Percentiles rank a stretch among this genome's conserved stretches.
Evolutionary conservation across 352 stramenopile genomes (phyloP).

Genomic region (Pythium rhizo-oryzae): DNA sequence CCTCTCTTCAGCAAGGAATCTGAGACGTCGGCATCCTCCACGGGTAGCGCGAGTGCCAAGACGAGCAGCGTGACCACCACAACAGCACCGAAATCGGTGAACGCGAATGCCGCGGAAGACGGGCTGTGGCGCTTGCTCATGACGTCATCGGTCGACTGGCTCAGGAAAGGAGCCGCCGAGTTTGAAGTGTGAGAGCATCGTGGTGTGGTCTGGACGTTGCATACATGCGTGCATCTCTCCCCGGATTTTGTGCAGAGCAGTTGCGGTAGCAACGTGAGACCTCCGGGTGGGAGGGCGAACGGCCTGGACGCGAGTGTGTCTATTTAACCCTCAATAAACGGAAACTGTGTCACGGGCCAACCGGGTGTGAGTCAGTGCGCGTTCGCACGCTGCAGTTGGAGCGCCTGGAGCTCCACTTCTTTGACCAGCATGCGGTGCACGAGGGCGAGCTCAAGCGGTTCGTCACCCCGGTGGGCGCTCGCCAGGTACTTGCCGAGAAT

Average conservation of each 20-base stretch:
- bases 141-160: constrained; percentile 64
- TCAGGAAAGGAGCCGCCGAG: constrained; percentile 41
- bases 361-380: neutral
- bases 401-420: constrained; percentile 33
- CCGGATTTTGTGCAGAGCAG: neutral
- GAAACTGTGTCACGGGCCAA: neutral
- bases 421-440: constrained; percentile 40
- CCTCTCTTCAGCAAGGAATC: constrained; percentile 8
- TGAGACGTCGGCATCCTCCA: neutral
- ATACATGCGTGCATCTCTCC: neutral
- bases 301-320: neutral
- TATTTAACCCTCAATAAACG: constrained; percentile 18
- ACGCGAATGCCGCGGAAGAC: constrained; percentile 41
- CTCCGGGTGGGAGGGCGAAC: too few relatives aligned
- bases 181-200: constrained; percentile 25
- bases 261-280: neutral
- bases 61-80: neutral
- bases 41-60: neutral
- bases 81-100: neutral
- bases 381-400: constrained; percentile 16
- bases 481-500: constrained; percentile 32
- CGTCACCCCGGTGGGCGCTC: neutral
- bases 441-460: constrained; percentile 31
- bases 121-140: constrained; percentile 77
- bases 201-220: neutral